phyloP scores from a whole-genome alignment of 2,329 filamentous ascomycete species.

The Alternaria novae-zelandiae region DNA sequence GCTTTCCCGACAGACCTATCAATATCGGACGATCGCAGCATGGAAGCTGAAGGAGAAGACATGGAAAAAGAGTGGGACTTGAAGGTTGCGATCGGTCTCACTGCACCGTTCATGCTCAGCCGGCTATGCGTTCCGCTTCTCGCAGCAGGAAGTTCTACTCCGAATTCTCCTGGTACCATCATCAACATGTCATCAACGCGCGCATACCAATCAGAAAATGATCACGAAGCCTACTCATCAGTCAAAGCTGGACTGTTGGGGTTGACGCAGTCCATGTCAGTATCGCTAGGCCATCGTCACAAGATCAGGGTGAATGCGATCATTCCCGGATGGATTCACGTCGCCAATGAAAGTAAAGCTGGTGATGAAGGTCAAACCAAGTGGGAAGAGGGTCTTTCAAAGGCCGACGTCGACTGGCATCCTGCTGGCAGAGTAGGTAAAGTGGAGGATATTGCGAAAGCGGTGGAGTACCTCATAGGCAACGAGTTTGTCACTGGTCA shows the following conservation, averaged over 20 bases:
- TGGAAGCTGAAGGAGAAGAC: slow-evolving; percentile 40
- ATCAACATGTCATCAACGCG: slow-evolving; percentile 60
- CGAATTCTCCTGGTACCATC: slow-evolving; percentile 38
- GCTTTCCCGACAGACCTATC: slow-evolving; percentile 40
- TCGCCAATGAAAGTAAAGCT: slow-evolving; percentile 51
- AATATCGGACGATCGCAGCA: slow-evolving; percentile 29
- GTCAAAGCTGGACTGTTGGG: slow-evolving; percentile 60
- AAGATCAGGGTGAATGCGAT: slow-evolving; percentile 58
- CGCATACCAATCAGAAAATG: slow-evolving; percentile 56
- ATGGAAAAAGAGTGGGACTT: slow-evolving; percentile 44
- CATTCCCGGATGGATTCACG: slow-evolving; percentile 61
- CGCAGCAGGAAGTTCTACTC: slow-evolving; percentile 19
- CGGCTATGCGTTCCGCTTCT: slow-evolving; percentile 42
- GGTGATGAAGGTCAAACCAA: slow-evolving; percentile 49
- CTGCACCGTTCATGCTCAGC: slow-evolving; percentile 41
- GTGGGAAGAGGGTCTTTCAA: slow-evolving; percentile 57
- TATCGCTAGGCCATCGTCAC: slow-evolving; percentile 52
- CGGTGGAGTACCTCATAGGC: slow-evolving; percentile 51
- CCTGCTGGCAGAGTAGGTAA: slow-evolving; percentile 58
- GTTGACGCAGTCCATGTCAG: slow-evolving; percentile 57
- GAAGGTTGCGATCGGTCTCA: slow-evolving; percentile 43
- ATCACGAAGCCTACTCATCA: slow-evolving; percentile 59
- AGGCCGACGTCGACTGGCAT: slow-evolving; percentile 58
- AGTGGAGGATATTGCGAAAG: slow-evolving; percentile 54
- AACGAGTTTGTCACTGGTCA: slow-evolving; percentile 53